Evolutionary conservation across 192 early-diverging fungal species (phyloP).

Genomic region (Umbelopsis vinacea): DNA sequence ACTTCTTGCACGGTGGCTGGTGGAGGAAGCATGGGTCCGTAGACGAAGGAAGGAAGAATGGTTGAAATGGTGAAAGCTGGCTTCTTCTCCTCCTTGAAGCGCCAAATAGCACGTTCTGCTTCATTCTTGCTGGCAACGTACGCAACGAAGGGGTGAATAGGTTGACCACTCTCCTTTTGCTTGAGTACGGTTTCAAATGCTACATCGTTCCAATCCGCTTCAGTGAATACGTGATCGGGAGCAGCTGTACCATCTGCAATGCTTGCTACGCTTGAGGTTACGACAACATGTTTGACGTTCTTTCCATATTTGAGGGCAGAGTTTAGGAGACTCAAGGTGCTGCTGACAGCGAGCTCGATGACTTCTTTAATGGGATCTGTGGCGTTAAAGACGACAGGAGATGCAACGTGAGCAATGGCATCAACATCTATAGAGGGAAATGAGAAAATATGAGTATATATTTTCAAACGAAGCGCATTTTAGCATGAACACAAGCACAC

Average conservation of each 20-base stretch:
- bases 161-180: neutral
- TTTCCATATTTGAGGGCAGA: constrained; percentile 28
- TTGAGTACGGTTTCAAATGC: neutral
- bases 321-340: too few relatives aligned
- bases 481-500: neutral
- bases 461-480: neutral
- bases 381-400: constrained; percentile 37
- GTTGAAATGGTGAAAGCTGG: too few relatives aligned
- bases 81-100: too few relatives aligned
- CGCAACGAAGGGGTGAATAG: neutral
- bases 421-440: constrained; percentile 33
- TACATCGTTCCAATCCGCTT: constrained; percentile 13
- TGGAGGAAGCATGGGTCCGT: too few relatives aligned
- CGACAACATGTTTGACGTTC: constrained; percentile 48
- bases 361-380: constrained; percentile 35
- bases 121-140: neutral
- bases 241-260: neutral
- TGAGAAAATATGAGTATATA: neutral
- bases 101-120: constrained; percentile 14
- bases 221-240: neutral
- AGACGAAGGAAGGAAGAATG: too few relatives aligned
- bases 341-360: too few relatives aligned
- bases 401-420: constrained; percentile 47
- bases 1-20: too few relatives aligned
- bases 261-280: constrained; percentile 51